Percentiles rank a stretch among this genome's conserved stretches.
Evolutionary conservation across 192 early-diverging fungal genomes (phyloP).

Genomic region (Linderina pennispora): DNA sequence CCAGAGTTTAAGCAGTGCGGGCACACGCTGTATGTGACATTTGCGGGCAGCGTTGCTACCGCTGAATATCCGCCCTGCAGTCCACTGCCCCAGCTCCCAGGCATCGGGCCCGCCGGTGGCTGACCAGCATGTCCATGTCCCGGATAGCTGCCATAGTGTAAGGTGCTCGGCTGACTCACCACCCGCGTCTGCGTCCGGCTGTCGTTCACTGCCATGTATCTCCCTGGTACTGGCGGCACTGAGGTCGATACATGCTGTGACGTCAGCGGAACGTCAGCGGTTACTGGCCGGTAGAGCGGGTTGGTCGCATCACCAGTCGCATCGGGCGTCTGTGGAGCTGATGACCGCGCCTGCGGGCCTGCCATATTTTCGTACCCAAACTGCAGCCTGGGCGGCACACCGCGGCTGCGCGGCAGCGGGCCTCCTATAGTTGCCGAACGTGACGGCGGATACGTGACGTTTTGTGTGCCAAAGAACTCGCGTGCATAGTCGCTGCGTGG

Average conservation of each 20-base stretch:
- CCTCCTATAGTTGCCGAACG: no score
- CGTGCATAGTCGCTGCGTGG: conserved; percentile 36
- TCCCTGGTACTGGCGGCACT: no score
- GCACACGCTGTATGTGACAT: conserved; percentile 1
- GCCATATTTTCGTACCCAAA: conserved; percentile 30
- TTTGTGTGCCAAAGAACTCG: conserved; percentile 5
- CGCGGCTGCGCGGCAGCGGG: conserved; percentile 18
- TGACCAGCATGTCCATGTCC: conserved; percentile 5
- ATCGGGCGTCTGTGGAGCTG: no score
- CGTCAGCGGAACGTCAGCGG: conserved; percentile 2
- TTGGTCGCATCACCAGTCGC: neutral
- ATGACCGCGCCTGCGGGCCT: neutral
- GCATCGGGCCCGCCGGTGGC: conserved; percentile 8
- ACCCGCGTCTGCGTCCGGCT: no score
- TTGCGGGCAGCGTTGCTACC: neutral
- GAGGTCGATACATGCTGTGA: no score
- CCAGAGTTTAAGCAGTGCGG: conserved; percentile 26
- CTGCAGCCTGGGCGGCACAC: conserved; percentile 12
- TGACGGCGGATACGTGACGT: no score
- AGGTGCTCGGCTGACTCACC: no score
- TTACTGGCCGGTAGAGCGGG: conserved; percentile 2
- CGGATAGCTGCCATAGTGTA: no score
- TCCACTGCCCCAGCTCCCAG: neutral
- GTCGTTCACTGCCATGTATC: no score
- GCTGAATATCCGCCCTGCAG: neutral